Evolutionary conservation across 345 rosid genomes (phyloP), one percentile per base, ranked within the genome.

Genomic region (Ricinus communis): DNA sequence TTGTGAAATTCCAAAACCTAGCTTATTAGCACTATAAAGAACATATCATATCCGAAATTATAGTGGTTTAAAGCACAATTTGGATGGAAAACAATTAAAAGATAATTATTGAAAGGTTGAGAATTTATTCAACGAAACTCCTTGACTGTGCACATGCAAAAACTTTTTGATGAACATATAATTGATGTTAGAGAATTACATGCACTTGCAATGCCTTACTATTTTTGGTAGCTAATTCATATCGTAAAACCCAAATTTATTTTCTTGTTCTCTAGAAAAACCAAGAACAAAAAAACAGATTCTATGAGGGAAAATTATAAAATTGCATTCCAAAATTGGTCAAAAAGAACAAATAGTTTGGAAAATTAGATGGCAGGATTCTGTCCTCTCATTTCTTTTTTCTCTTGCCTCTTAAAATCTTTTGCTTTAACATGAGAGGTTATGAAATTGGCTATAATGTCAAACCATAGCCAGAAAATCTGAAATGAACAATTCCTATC

Each of bases 391-490:
- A 47, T 4, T 57, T 4, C 11, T 16, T 0, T 59, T 12, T 52
- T 16, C 16, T 5, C 36, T 40, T 22, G 21, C 5, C 3, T 24
- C 8, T n/a, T 56, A 30, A 47, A 66, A 69, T 76, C 62, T 69
- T 63, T 76, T 53, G 72, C 72, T 64, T 62, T 65, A 61, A 61
- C 33, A 68, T 75, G 5, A 81, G 50, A 49, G 72, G 74, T 18
- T 63, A 47, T 50, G 63, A 64, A 18, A 28, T 24, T n/a, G 66
- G 16, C 6, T 1, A 9, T 43, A 5, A 28, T 14, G 68, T 8
- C 0, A 25, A 69, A 36, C 1, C 36, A 66, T 65, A 58, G 60
- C 81, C 83, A 77, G 45, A 55, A 60, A 27, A 36, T 68, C 6
- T 60, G 5, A 4, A 8, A 45, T 25, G 70, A 57, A 68, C 27